Percentiles rank a stretch among this genome's conserved stretches.
Evolutionary conservation across 768 basidiomycete species (phyloP).

Genomic region (Kwoniella dendrophila): DNA sequence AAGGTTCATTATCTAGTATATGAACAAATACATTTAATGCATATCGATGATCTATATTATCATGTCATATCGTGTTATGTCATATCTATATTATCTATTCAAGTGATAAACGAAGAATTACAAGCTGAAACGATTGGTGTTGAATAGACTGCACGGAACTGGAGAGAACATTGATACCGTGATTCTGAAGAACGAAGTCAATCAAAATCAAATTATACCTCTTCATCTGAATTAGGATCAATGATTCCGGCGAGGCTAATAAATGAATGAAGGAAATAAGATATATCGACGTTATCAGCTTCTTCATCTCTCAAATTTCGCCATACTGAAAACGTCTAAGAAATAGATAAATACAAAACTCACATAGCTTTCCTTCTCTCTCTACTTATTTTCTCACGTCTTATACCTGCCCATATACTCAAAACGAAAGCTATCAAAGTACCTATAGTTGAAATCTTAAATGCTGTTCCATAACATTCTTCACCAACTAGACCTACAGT

Average conservation of each 20-base stretch:
- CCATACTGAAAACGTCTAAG: no score
- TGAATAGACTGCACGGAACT: no score
- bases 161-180: no score
- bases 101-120: no score
- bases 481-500: conserved; percentile 44
- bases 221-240: conserved; percentile 16
- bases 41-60: no score
- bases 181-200: no score
- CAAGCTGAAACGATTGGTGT: no score
- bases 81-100: no score
- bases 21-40: no score
- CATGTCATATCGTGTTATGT: no score
- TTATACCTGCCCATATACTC: conserved; percentile 30
- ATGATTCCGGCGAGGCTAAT: conserved; percentile 9
- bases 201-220: conserved; percentile 18
- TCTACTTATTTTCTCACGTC: conserved; percentile 28
- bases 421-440: conserved; percentile 38
- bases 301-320: no score
- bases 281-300: not conserved
- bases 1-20: no score
- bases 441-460: conserved; percentile 36
- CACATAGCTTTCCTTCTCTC: conserved; percentile 27
- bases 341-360: conserved; percentile 7
- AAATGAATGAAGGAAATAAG: not conserved
- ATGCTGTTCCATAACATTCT: conserved; percentile 44